Base-by-base conservation (phyloP, 495 filamentous ascomycete species). In the Penicillium parvum region DNA sequence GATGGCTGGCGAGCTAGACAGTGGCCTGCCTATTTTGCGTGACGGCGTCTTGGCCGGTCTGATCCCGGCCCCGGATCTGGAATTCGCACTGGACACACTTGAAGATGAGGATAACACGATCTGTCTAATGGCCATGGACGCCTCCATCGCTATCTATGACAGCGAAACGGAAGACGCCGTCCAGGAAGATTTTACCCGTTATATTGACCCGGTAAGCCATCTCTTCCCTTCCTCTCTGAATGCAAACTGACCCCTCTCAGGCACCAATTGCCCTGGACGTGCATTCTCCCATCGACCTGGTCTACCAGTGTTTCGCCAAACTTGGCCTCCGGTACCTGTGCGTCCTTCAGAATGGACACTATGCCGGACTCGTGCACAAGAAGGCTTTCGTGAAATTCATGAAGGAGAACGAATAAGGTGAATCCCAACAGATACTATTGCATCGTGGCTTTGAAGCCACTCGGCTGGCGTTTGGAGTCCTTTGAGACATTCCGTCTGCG, bases 271-370 rank as follows among this genome's bases (percentile, higher is more conserved):
- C 90, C 5, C 70, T 98, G 17, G 92, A 97, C 58, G 83, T 94
- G 20, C 78, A 84, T 54, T 90, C 84, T 1, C 89, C 92, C 2
- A 92, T 98, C 75, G 91, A 98, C 61, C 61, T 97, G 37, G 92
- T 96, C 27, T 96, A 95, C 50, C 91, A 98, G 59, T 95, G 88
- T 53, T 98, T 97, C 66, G 88, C 88, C 30, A 98, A 98, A 63
- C 69, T 98, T 12, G 92, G 92, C 1, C 61, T 98, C 46, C 74
- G 92, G 42, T 97, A 96, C 63, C 82, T 98, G 30, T 97, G 92
- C 65, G 90, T 95, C 14, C 64, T 95, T 17, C 76, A 71, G 27
- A 80, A 95, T 55, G 92, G 92, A 15, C 75, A 80, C 25, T 97
- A 87, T 66, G 87, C 86, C 2, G 92, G 92, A 40, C 74, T 98